Evolutionary conservation across 73 alveolate species (phyloP).

Genomic region (Uronychia binucleata): DNA sequence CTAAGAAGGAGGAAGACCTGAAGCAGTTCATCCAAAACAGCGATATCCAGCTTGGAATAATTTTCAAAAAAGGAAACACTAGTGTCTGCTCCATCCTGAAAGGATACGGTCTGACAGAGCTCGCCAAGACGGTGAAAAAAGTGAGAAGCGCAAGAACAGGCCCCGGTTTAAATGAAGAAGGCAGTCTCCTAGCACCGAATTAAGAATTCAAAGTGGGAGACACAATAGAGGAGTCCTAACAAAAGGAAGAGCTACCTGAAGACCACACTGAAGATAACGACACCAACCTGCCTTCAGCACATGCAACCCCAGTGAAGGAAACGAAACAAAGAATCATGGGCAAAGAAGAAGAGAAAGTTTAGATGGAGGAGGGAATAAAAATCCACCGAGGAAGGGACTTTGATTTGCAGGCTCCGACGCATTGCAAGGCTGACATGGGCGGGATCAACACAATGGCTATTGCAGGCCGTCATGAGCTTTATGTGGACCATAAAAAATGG

Average conservation of each 20-base stretch:
- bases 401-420: constrained; percentile 7
- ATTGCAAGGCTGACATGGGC: constrained; percentile 19
- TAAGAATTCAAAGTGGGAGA: neutral
- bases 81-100: constrained; percentile 41
- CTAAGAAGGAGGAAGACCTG: constrained; percentile 4
- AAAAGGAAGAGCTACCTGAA: no score
- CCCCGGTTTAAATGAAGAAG: neutral
- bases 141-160: neutral
- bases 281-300: no score
- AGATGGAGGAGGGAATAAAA: no score
- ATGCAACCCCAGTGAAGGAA: no score
- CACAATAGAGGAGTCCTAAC: neutral
- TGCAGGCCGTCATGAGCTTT: constrained; percentile 65
- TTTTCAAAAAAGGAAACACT: constrained; percentile 43
- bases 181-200: neutral
- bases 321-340: no score
- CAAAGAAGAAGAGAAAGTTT: no score
- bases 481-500: constrained; percentile 69
- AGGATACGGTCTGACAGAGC: constrained; percentile 20
- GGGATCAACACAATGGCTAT: constrained; percentile 55
- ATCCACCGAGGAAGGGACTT: no score
- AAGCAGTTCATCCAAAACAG: constrained; percentile 1
- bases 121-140: neutral
- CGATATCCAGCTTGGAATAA: constrained; percentile 37
- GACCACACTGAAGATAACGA: no score